These are phyloP conservation scores for Mortierella sp. DNA, from an alignment of 371 early-diverging fungal genomes.

Conservation along the genomic window DNA sequence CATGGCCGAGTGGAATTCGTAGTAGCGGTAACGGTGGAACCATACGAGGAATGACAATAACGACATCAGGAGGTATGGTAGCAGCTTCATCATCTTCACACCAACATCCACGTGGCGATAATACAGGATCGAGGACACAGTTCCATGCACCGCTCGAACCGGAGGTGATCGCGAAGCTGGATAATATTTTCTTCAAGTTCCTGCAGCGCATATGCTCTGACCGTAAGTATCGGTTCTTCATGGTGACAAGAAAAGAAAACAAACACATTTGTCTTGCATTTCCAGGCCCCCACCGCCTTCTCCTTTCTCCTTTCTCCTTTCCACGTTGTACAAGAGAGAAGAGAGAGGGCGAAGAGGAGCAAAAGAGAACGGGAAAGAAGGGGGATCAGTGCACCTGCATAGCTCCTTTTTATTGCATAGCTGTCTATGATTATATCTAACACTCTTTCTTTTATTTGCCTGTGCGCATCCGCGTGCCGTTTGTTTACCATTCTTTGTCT, in stretches of 20 bases:
- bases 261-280: no score
- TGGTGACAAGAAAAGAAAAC: no score
- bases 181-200: conserved; percentile 69
- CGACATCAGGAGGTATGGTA: conserved; percentile 10
- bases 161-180: conserved; percentile 60
- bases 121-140: conserved; percentile 42
- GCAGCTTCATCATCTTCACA: background rate
- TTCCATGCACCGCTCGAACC: conserved; percentile 62
- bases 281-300: no score
- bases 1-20: background rate
- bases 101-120: conserved; percentile 16
- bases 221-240: conserved; percentile 53
- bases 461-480: background rate
- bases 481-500: no score
- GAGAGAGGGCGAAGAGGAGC: no score
- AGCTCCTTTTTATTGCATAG: no score
- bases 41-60: background rate
- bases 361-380: no score
- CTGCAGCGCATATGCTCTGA: conserved; percentile 70
- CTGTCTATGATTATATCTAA: no score
- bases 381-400: background rate
- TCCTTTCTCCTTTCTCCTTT: no score
- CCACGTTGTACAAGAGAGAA: background rate
- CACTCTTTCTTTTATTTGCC: background rate
- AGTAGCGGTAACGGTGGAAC: background rate